Evolutionary conservation across 2,329 filamentous ascomycete species (phyloP).

Genomic region (Piedraia hortae): DNA sequence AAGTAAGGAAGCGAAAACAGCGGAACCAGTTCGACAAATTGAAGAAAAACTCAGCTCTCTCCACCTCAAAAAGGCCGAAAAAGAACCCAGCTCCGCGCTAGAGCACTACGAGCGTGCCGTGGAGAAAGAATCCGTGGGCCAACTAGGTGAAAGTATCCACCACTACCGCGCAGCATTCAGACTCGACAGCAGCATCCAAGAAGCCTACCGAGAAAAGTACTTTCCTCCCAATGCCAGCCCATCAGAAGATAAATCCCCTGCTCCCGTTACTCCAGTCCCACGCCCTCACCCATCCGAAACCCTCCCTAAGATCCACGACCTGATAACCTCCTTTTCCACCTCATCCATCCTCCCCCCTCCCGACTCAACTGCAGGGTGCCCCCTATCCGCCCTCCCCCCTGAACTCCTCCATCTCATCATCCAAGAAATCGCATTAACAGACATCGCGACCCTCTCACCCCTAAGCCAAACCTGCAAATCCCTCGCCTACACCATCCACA

Average conservation of each 20-base stretch:
- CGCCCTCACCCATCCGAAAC: constrained; percentile 23
- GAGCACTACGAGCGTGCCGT: constrained; percentile 87
- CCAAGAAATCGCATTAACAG: constrained; percentile 38
- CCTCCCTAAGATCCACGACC: constrained; percentile 29
- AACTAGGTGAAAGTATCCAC: constrained; percentile 61
- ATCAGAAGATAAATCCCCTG: constrained; percentile 23
- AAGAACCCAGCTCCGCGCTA: constrained; percentile 45
- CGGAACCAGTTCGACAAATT: too few species aligned
- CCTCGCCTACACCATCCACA: constrained; percentile 57
- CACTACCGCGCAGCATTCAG: constrained; percentile 78
- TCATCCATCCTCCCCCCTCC: constrained; percentile 40
- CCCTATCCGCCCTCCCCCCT: constrained; percentile 46
- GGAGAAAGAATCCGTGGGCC: constrained; percentile 62
- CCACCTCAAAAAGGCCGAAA: constrained; percentile 13
- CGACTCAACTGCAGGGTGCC: constrained; percentile 42
- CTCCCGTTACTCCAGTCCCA: constrained; percentile 27
- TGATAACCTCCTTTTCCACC: constrained; percentile 48
- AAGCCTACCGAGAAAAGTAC: constrained; percentile 71
- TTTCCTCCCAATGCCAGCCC: constrained; percentile 34
- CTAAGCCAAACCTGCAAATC: constrained; percentile 62
- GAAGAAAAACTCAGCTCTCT: too few species aligned
- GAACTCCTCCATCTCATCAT: constrained; percentile 68
- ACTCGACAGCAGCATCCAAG: constrained; percentile 62
- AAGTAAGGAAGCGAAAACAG: too few species aligned
- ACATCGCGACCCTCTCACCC: constrained; percentile 51